Base-by-base conservation (phyloP, 306 rosid species). In the Biancaea sappan region DNA sequence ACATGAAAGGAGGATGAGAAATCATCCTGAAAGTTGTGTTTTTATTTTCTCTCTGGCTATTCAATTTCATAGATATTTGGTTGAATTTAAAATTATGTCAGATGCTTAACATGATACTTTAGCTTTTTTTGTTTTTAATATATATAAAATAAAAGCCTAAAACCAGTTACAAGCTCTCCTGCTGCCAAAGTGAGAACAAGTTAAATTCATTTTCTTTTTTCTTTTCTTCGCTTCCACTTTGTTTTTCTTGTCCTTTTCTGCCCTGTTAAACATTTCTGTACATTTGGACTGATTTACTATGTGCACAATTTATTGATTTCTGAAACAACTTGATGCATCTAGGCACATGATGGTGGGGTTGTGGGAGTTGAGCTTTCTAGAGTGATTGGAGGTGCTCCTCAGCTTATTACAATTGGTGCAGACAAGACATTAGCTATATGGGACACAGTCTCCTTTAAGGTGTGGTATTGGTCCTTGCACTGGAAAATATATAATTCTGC, bases 401-500 rank as follows among this genome's bases (percentile, higher is more conserved):
- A 95, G 83, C 92, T 95, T 83, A 92, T 95, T 79, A 92, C 99
- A 47, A 92, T 95, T 80, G 99, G 99, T 64, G 98, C 96, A 43
- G 99, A 92, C 75, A 95, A 95, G 87, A 88, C 99, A 59, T 82
- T 95, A 88, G 99, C 98, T 37, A 90, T 95, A 77, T 95, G 99
- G 99, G 99, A 95, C 84, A 95, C 98, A 0, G 71, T 95, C 80
- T 87, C 98, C 46, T 95, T 95, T 77, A 95, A 88, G 99, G 99
- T 95, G 99, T 97, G 57, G 60, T 26, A 32, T 41, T 52, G 35
- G 73, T 57, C 26, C 62, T 71, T 37, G 59, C 96, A 88, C 21
- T 37, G 14, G 26, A 47, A 67, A 52, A 37, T 46, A 37, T 70
- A 69, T 28, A n/a, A 46, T 73, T 52, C 52, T 69, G 26, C 58